Conservation (phyloP, 805 yeast genomes). For the Komagataella populi region DNA sequence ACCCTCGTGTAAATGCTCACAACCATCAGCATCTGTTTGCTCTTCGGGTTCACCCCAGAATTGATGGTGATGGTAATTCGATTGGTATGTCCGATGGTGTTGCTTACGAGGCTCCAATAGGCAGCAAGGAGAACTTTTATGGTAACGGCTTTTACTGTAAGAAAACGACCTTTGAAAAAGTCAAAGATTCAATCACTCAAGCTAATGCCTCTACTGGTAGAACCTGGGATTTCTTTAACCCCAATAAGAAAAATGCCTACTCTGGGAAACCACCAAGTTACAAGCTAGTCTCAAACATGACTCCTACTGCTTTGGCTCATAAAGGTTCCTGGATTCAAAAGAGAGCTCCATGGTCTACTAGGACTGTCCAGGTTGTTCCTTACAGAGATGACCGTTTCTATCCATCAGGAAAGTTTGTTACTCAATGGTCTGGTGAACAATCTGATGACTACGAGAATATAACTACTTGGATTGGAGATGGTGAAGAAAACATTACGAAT, state of each 20-base stretch:
- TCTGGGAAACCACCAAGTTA: conserved; percentile 68
- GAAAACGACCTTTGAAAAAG: conserved; percentile 54
- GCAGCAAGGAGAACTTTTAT: conserved; percentile 57
- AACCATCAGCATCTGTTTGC: conserved; percentile 80
- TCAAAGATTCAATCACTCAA: conserved; percentile 50
- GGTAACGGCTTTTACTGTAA: conserved; percentile 67
- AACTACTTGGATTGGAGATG: conserved; percentile 59
- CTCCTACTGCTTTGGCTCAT: conserved; percentile 62
- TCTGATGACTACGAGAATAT: conserved; percentile 46
- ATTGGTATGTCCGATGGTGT: conserved; percentile 55
- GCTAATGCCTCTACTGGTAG: conserved; percentile 50
- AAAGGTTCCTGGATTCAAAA: conserved; percentile 63
- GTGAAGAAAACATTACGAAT: conserved; percentile 40
- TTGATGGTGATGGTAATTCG: conserved; percentile 71
- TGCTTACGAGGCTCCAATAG: conserved; percentile 44
- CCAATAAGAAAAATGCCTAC: conserved; percentile 48
- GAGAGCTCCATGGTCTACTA: conserved; percentile 74
- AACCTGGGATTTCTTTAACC: conserved; percentile 71
- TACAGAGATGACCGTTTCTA: conserved; percentile 61
- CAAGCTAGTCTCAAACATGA: conserved; percentile 63
- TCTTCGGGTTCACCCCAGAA: conserved; percentile 65
- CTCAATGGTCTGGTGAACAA: conserved; percentile 47
- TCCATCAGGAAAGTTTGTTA: conserved; percentile 72
- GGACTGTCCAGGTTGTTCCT: conserved; percentile 56
- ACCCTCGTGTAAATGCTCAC: conserved; percentile 73